Percentiles rank a stretch among this genome's conserved stretches.
Evolutionary conservation across 345 rosid genomes (phyloP).

Genomic region (Gossypium stocksii): DNA sequence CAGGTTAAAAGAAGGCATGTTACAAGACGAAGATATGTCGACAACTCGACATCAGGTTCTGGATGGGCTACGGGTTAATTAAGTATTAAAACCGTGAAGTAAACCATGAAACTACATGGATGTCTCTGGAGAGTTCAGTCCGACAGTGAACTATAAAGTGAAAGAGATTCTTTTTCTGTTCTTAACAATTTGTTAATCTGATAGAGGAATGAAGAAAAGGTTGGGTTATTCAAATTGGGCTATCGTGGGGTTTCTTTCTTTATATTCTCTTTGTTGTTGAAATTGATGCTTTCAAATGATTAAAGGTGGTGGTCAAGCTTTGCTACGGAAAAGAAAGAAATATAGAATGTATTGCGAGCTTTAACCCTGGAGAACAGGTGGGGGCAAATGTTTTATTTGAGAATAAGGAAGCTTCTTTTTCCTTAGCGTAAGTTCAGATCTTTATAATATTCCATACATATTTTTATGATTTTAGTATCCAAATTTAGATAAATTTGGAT

Average conservation of each 20-base stretch:
- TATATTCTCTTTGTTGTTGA: neutral
- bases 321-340: neutral
- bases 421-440: no score
- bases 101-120: neutral
- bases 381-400: neutral
- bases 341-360: no score
- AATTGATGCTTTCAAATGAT: conserved; percentile 4
- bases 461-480: no score
- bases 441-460: no score
- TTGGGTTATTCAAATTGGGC: neutral
- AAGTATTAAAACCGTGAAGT: neutral
- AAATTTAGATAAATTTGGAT: no score
- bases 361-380: neutral
- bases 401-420: neutral
- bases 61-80: no score
- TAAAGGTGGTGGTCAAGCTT: neutral
- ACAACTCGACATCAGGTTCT: neutral
- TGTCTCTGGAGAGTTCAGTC: neutral
- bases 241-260: neutral
- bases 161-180: neutral
- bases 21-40: neutral
- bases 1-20: neutral
- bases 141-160: neutral
- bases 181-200: neutral
- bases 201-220: neutral